Evolutionary conservation across 2,329 filamentous ascomycete genomes (phyloP), one percentile per base, ranked within the genome.

Genomic region (Epichloe festucae): DNA sequence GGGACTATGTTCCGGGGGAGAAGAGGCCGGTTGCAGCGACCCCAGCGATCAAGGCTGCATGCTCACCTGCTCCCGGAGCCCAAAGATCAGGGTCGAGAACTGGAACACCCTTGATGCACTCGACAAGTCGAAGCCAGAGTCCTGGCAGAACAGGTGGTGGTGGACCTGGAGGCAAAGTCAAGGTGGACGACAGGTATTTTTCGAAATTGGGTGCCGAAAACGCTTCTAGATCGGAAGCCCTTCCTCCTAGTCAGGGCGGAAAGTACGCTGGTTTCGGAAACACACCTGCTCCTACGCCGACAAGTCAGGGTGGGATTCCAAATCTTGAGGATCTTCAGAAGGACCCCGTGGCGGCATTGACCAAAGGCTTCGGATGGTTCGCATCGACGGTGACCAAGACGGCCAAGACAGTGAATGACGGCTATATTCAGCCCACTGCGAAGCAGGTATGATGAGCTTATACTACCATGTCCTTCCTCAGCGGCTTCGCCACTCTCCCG

Each of bases 291-390:
- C 74, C 79, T 17, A 66, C 73, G 49, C 68, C 73, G 50, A 67
- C 67, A 36, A 67, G 66, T 42, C 64, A 66, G 48, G 66, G 70
- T 12, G 69, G 65, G 1, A 70, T 86, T 27, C 87, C 86, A 0
- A 81, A 81, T 12, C 72, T 93, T n/a, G 85, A 93, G 51, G 91
- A 97, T 51, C 80, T 97, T 63, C 89, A 95, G 67, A 87, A 84
- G 64, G 93, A 98, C 65, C 90, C 93, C 0, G 75, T 97, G 56
- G 90, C 81, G 1, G 89, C 91, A 15, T 69, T 98, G 59, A 89
- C 83, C 31, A 96, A 95, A 69, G 87, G 91, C 0, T 94, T 97
- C 62, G 91, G 91, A 8, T 97, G 93, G 89, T 89, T 97, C 63
- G 80, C 89, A 17, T 85, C 81, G 36, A 89, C 88, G 12, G 89